A percentile compares a stretch with the other conserved stretches of the same genome.
phyloP scores from a whole-genome alignment of 1,284 basidiomycete species.

The Schizophyllum commune region DNA sequence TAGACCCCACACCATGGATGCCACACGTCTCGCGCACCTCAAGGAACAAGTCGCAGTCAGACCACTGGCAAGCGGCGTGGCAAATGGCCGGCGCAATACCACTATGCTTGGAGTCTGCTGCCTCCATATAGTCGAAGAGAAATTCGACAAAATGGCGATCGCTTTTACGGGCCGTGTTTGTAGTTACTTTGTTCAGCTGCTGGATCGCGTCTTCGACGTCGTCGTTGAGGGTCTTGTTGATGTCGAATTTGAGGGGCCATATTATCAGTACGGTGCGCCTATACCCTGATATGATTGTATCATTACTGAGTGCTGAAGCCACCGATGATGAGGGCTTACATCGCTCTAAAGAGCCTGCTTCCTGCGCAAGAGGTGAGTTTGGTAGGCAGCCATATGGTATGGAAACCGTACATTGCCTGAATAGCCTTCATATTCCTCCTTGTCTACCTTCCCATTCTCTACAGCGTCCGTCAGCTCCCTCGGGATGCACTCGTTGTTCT shows the following conservation, averaged over 20 bases:
- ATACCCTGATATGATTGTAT: conserved; percentile 26
- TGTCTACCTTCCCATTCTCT: conserved; percentile 25
- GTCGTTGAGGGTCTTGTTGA: not conserved
- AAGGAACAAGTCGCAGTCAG: not conserved
- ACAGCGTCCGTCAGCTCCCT: conserved; percentile 24
- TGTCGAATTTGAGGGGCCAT: conserved; percentile 7
- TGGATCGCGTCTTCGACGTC: not conserved
- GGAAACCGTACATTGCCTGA: conserved; percentile 31
- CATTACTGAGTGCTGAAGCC: too few species aligned
- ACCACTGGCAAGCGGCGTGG: conserved; percentile 1
- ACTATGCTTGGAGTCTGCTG: not conserved
- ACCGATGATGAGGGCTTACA: conserved; percentile 13
- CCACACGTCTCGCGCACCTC: not conserved
- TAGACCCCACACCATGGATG: too few species aligned
- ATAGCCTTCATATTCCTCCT: conserved; percentile 33
- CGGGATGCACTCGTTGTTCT: conserved; percentile 7
- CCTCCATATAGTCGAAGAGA: conserved; percentile 1
- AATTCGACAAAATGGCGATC: not conserved
- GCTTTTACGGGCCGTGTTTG: not conserved
- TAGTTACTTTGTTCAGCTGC: not conserved
- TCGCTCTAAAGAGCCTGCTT: conserved; percentile 19
- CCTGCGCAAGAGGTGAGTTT: conserved; percentile 9
- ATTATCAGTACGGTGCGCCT: conserved; percentile 33
- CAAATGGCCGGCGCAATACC: not conserved
- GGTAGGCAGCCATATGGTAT: not conserved